phyloP scores from a whole-genome alignment of 2,329 filamentous ascomycete genomes.

The Colletotrichum siamense region DNA sequence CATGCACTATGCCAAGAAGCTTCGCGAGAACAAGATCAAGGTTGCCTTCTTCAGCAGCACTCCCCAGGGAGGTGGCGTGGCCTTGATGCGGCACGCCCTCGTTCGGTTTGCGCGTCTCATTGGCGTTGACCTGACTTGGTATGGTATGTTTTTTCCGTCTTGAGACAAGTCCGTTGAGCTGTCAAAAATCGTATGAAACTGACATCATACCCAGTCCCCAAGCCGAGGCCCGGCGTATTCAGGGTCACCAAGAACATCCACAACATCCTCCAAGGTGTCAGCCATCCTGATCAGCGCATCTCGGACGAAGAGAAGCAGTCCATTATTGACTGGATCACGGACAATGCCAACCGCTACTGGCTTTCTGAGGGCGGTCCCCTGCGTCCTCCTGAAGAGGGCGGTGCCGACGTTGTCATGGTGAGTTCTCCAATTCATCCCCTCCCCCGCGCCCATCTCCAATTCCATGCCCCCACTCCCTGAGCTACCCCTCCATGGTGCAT shows the following conservation, averaged over 20 bases:
- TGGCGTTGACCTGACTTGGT: conserved; percentile 77
- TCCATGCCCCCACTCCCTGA: neutral
- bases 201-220: conserved; percentile 62
- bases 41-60: conserved; percentile 83
- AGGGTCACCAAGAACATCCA: conserved; percentile 86
- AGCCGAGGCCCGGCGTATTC: conserved; percentile 80
- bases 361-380: conserved; percentile 71
- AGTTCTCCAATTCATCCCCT: conserved; percentile 25
- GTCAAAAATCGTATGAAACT: conserved; percentile 4
- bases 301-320: conserved; percentile 63
- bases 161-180: neutral
- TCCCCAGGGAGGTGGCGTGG: conserved; percentile 83
- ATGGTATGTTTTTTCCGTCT: conserved; percentile 46
- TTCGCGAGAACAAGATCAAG: conserved; percentile 69
- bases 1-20: conserved; percentile 64
- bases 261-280: conserved; percentile 86
- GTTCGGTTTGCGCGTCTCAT: conserved; percentile 72
- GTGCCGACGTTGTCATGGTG: conserved; percentile 76
- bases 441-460: neutral
- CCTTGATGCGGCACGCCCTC: conserved; percentile 80
- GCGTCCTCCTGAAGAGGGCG: conserved; percentile 67
- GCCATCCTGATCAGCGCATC: conserved; percentile 68
- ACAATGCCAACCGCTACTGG: conserved; percentile 81
- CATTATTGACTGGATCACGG: conserved; percentile 75
- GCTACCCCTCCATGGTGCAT: conserved; percentile 18